Conservation (phyloP, 1,284 basidiomycete genomes). For the Sparassis latifolia region DNA sequence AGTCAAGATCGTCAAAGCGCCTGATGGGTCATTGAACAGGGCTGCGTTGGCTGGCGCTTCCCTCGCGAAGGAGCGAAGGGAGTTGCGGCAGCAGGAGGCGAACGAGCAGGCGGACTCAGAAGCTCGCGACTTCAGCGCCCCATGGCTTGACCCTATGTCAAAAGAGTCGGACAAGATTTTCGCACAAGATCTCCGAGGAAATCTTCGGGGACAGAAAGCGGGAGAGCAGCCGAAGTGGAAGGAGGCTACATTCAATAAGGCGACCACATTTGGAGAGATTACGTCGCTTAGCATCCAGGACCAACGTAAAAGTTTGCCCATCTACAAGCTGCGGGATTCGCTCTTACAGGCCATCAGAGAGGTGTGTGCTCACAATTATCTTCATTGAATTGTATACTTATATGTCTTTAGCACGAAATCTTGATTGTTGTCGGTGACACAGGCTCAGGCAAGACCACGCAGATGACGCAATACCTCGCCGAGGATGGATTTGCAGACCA, state of each 20-base stretch:
- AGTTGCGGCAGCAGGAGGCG: conserved; percentile 89
- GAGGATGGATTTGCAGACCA: conserved; percentile 73
- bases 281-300: conserved; percentile 91
- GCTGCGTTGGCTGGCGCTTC: conserved; percentile 92
- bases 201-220: conserved; percentile 77
- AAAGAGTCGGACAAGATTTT: conserved; percentile 83
- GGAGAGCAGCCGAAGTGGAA: conserved; percentile 88
- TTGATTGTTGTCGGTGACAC: conserved; percentile 85
- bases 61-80: conserved; percentile 91
- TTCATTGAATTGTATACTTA: conserved; percentile 16
- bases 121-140: conserved; percentile 87
- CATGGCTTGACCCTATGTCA: conserved; percentile 98
- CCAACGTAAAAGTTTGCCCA: conserved; percentile 86
- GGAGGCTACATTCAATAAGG: conserved; percentile 90
- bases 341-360: conserved; percentile 89
- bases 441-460: conserved; percentile 79
- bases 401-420: conserved; percentile 77
- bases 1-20: conserved; percentile 94
- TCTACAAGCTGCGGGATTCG: conserved; percentile 93
- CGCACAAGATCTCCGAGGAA: conserved; percentile 88
- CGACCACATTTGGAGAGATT: conserved; percentile 93
- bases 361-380: conserved; percentile 37
- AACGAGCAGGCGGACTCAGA: conserved; percentile 95
- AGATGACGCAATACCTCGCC: conserved; percentile 77
- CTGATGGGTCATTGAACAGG: conserved; percentile 91